These are phyloP conservation scores for Linnemannia schmuckeri DNA, from an alignment of 192 early-diverging fungal genomes.

Conservation along the genomic window DNA sequence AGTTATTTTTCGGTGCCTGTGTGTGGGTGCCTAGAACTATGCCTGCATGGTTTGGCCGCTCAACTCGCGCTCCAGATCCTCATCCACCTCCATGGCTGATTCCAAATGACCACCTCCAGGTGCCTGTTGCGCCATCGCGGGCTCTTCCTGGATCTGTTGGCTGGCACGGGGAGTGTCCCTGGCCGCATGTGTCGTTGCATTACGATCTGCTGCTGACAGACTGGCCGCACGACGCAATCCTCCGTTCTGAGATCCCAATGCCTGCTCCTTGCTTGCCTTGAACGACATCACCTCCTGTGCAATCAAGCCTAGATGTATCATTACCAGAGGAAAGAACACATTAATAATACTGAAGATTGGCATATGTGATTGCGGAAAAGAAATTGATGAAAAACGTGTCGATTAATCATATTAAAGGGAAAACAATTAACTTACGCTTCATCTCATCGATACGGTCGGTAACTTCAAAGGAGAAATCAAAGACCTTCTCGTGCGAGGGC, in stretches of 20 bases:
- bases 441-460: conserved; percentile 84
- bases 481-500: conserved; percentile 74
- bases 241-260: conserved; percentile 43
- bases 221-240: conserved; percentile 43
- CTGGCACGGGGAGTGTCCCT: conserved; percentile 57
- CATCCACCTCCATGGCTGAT: conserved; percentile 66
- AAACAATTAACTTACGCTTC: conserved; percentile 65
- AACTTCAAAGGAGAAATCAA: conserved; percentile 90
- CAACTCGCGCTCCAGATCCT: conserved; percentile 66
- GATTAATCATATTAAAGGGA: not conserved
- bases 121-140: conserved; percentile 56
- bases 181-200: conserved; percentile 49
- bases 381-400: not conserved
- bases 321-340: not conserved
- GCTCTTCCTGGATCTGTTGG: conserved; percentile 59
- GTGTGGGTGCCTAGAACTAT: conserved; percentile 17
- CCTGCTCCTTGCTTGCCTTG: conserved; percentile 75
- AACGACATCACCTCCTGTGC: conserved; percentile 85
- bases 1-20: not conserved
- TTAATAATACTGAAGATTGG: not conserved
- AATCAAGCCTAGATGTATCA: conserved; percentile 73
- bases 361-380: not conserved
- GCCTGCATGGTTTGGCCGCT: conserved; percentile 60
- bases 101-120: conserved; percentile 35
- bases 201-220: conserved; percentile 64